Evolutionary conservation across 2,329 filamentous ascomycete genomes (phyloP).

Genomic region (Exophiala oligosperma): DNA sequence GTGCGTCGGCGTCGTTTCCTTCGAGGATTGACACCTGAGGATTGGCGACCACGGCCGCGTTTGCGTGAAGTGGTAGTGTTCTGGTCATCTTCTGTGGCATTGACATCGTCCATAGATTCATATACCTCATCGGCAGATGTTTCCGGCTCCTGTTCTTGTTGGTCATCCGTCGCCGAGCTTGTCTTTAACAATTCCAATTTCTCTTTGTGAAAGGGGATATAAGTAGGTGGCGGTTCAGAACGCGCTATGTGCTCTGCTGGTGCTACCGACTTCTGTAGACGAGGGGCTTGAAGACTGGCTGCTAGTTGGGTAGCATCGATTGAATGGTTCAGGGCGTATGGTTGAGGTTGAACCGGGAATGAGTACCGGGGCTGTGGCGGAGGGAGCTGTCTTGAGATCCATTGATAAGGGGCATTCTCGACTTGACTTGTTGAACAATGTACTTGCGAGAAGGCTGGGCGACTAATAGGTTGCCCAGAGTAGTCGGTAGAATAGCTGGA

Average conservation of each 20-base stretch:
- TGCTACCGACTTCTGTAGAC: neutral
- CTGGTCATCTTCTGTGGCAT: neutral
- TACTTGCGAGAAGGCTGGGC: too few species aligned
- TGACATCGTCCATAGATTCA: constrained; percentile 11
- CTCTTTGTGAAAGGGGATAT: constrained; percentile 3
- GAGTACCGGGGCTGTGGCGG: too few species aligned
- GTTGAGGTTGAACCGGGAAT: neutral
- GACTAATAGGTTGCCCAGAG: too few species aligned
- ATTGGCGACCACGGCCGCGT: neutral
- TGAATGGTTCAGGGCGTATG: neutral
- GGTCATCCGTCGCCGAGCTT: neutral
- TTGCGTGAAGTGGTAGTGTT: neutral
- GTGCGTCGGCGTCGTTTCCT: constrained; percentile 22
- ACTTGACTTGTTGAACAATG: too few species aligned
- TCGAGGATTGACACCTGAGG: neutral
- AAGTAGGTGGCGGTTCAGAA: neutral
- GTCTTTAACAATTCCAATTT: neutral
- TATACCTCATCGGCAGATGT: constrained; percentile 12
- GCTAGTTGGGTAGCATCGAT: neutral
- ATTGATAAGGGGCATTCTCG: too few species aligned
- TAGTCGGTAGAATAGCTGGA: too few species aligned
- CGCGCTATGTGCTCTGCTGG: neutral
- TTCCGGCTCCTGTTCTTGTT: neutral
- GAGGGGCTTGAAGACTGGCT: neutral
- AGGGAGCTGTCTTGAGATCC: too few species aligned